A percentile compares a stretch with the other conserved stretches of the same genome.
These are phyloP conservation scores for Wickerhamomyces xylosicus DNA, from an alignment of 805 yeast species.

Conservation along the genomic window DNA sequence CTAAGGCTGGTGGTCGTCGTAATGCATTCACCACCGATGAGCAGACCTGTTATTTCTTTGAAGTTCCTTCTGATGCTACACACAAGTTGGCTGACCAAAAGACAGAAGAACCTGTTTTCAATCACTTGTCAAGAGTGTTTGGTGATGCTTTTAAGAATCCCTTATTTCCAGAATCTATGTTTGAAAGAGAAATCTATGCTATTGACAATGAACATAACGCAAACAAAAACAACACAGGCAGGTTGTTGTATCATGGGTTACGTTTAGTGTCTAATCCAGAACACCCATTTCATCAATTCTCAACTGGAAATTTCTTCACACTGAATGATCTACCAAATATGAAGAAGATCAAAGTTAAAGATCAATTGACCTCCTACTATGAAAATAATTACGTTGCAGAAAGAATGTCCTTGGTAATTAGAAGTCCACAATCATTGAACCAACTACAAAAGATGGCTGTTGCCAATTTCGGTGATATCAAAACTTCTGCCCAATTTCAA, in stretches of 20 bases:
- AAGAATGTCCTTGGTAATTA: slow-evolving; percentile 47
- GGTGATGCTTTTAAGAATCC: slow-evolving; percentile 43
- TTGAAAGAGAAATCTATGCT: slow-evolving; percentile 45
- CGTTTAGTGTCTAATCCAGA: slow-evolving; percentile 34
- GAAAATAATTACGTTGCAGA: slow-evolving; percentile 30
- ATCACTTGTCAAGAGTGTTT: slow-evolving; percentile 36
- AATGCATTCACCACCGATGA: slow-evolving; percentile 69
- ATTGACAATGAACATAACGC: slow-evolving; percentile 57
- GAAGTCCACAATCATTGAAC: slow-evolving; percentile 60
- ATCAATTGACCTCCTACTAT: slow-evolving; percentile 29
- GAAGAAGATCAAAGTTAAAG: slow-evolving; percentile 26
- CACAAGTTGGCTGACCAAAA: slow-evolving; percentile 5
- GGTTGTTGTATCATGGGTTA: slow-evolving; percentile 48
- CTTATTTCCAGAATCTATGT: slow-evolving; percentile 29
- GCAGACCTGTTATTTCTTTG: slow-evolving; percentile 53
- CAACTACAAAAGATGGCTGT: slow-evolving; percentile 41
- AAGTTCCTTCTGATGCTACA: slow-evolving; percentile 37
- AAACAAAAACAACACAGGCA: slow-evolving; percentile 34
- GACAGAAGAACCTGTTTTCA: slow-evolving; percentile 26
- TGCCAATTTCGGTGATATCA: slow-evolving; percentile 29
- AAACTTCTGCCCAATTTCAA: slow-evolving; percentile 1
- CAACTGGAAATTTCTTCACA: slow-evolving; percentile 55
- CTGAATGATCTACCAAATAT: slow-evolving; percentile 25
- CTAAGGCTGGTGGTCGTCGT: slow-evolving; percentile 41
- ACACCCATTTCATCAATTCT: slow-evolving; percentile 52